A percentile compares a stretch with the other conserved stretches of the same genome.
Evolutionary conservation across 148 eudicot genomes (phyloP).

Genomic region (Nepenthes gracilis): DNA sequence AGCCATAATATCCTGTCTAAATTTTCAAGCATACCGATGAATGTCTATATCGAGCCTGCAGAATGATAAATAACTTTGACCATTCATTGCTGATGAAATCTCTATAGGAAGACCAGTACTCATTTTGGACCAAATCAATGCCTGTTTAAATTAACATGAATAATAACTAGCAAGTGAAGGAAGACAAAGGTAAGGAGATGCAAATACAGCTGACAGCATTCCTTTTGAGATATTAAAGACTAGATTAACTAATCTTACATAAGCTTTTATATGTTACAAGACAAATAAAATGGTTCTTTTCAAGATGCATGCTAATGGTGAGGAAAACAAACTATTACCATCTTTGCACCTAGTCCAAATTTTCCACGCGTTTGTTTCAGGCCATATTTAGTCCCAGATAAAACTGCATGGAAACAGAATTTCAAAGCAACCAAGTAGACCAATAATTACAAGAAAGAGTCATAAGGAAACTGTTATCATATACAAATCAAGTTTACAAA

Average conservation of each 20-base stretch:
- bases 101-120: constrained; percentile 99
- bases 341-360: constrained; percentile 97
- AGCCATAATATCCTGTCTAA: background rate
- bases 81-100: constrained; percentile 83
- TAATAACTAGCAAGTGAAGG: background rate
- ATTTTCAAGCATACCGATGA: constrained; percentile 44
- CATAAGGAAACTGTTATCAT: background rate
- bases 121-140: constrained; percentile 99
- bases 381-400: constrained; percentile 97
- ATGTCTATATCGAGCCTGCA: constrained; percentile 98
- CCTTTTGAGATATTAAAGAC: background rate
- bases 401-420: constrained; percentile 35
- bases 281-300: too few species aligned
- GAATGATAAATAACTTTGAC: constrained; percentile 59
- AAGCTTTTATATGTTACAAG: background rate
- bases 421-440: background rate
- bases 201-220: background rate
- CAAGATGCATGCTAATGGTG: too few species aligned
- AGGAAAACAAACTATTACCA: constrained; percentile 40
- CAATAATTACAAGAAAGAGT: background rate
- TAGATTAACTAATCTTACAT: background rate
- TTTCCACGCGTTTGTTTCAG: constrained; percentile 98
- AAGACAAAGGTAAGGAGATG: background rate
- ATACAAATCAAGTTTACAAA: background rate
- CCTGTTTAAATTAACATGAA: constrained; percentile 30